A percentile compares a stretch with the other conserved stretches of the same genome.
phyloP scores from a whole-genome alignment of 352 stramenopile genomes.

The Pythium folliculosum region DNA sequence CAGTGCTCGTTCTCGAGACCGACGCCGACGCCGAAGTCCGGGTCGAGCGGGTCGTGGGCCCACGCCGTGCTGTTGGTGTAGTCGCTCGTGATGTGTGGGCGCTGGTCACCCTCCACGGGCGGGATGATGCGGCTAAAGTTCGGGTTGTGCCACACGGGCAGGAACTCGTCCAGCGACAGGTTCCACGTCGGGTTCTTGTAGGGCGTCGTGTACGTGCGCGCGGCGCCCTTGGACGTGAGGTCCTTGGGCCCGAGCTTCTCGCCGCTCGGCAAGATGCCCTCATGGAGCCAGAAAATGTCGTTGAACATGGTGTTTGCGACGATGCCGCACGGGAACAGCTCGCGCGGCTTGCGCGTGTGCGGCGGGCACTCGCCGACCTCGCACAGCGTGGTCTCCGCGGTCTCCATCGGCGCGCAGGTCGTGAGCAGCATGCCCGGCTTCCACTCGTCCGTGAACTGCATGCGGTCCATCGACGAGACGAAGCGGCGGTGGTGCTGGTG shows the following conservation, averaged over 20 bases:
- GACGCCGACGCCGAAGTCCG: conserved; percentile 39
- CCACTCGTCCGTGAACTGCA: conserved; percentile 69
- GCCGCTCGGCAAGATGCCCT: conserved; percentile 47
- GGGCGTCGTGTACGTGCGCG: conserved; percentile 51
- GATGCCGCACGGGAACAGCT: conserved; percentile 71
- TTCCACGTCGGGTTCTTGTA: conserved; percentile 63
- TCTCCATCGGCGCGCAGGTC: conserved; percentile 56
- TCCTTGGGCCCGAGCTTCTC: conserved; percentile 40
- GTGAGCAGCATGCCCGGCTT: conserved; percentile 36
- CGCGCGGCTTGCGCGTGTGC: conserved; percentile 32
- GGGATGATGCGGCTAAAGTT: conserved; percentile 79
- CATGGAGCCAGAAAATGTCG: conserved; percentile 84
- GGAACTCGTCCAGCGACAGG: conserved; percentile 34
- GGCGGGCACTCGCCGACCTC: conserved; percentile 41
- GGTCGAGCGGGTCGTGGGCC: conserved; percentile 55
- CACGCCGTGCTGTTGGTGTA: conserved; percentile 83
- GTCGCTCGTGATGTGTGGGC: conserved; percentile 44
- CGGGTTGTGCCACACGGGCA: conserved; percentile 71
- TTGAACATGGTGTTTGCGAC: conserved; percentile 85
- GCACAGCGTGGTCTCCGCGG: conserved; percentile 38
- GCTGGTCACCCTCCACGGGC: conserved; percentile 27
- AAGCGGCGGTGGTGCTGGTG: conserved; percentile 79
- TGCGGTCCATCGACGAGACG: conserved; percentile 65
- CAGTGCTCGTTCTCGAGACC: conserved; percentile 77
- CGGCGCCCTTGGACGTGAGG: conserved; percentile 46